Conservation (phyloP, 169 alveolate genomes). For the Cryptosporidium ryanae region DNA sequence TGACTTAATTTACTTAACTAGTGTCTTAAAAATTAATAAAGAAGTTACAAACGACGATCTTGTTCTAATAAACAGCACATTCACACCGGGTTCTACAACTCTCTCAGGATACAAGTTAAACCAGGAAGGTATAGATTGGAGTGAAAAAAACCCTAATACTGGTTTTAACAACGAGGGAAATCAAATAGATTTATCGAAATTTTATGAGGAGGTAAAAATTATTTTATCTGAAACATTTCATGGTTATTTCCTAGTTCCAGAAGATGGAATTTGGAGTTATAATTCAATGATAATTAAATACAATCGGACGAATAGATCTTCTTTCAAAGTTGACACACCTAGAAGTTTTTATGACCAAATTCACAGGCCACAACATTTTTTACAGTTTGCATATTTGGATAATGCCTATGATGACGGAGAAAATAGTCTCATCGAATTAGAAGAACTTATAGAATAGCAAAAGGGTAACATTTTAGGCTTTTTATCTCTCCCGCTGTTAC, state of each 20-base stretch:
- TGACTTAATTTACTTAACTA: constrained; percentile 35
- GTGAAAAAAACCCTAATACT: constrained; percentile 82
- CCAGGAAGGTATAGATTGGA: constrained; percentile 94
- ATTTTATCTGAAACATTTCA: constrained; percentile 95
- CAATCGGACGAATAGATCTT: constrained; percentile 1
- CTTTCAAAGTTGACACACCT: constrained; percentile 93
- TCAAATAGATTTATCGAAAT: constrained; percentile 18
- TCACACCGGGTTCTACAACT: constrained; percentile 98
- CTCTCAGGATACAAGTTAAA: constrained; percentile 94
- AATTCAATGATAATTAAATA: constrained; percentile 96
- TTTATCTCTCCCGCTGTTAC: neutral
- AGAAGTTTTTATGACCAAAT: constrained; percentile 96
- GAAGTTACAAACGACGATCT: constrained; percentile 64
- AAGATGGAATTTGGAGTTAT: constrained; percentile 98
- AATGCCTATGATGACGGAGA: constrained; percentile 75
- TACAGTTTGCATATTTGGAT: constrained; percentile 82
- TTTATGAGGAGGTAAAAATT: constrained; percentile 91
- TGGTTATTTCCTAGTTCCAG: constrained; percentile 99
- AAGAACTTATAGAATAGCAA: constrained; percentile 34
- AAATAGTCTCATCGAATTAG: constrained; percentile 25
- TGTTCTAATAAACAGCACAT: constrained; percentile 88
- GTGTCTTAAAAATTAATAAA: constrained; percentile 23
- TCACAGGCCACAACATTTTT: constrained; percentile 91
- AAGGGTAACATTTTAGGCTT: neutral
- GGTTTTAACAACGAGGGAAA: constrained; percentile 14